Base-by-base conservation (phyloP, 2,329 filamentous ascomycete species). In the Fusarium sp. region DNA sequence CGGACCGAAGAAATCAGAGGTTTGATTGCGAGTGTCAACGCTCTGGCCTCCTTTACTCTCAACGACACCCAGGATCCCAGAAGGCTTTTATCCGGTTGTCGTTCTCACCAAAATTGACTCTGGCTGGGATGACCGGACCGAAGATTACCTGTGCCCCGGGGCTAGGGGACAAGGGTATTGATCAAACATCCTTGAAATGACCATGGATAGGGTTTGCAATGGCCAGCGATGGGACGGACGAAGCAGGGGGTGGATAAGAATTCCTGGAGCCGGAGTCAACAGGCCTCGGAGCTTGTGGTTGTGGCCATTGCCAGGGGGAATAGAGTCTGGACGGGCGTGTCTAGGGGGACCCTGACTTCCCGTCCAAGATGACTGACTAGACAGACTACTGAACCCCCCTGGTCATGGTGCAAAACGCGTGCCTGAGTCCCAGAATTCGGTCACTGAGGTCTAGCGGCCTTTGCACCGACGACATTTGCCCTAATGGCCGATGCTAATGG, bases 361-460 rank as follows among this genome's bases (percentile, higher is more conserved):
- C 61, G 29, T 49, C 55, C 57, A 66, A 66, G 72, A 58, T 60
- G 62, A 66, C 74, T 37, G 31, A 52, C 49, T 52, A 44, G 66
- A 60, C 69, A 10, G n/a, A 35, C 31, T 52, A 46, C 44, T 27
- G 44, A 46, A 25, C 29, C 49, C 49, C 55, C 42, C 35, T 44
- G 62, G 63, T 44, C 69, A 70, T 63, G 72, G 64, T 66, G 59
- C 70, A 63, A 69, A 73, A 76, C 66, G 69, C 69, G 76, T 78
- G 76, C 73, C 74, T 72, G 67, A 61, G 76, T 77, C 77, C 77
- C 77, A 78, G 73, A 70, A 73, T 65, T 76, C 68, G 66, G 76
- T 77, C 70, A 78, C 77, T 74, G 74, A 78, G 75, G 74, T 77
- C 74, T 78, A 78, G 77, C 73, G 76, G 76, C 77, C 76, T 61